Evolutionary conservation across 352 stramenopile genomes (phyloP).

Genomic region (Phytophthora podocarpi): DNA sequence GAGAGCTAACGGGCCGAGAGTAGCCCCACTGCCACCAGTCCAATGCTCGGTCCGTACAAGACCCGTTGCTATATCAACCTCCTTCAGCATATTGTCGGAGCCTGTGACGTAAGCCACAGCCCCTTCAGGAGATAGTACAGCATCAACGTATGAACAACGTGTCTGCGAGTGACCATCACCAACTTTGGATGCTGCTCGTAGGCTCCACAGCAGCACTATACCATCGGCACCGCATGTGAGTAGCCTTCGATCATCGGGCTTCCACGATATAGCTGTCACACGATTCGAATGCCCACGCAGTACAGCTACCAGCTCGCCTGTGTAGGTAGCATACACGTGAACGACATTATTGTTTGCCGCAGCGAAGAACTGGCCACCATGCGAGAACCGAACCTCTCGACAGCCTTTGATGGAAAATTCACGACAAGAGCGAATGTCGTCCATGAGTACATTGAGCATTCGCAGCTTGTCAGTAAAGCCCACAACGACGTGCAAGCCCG

Average conservation of each 20-base stretch:
- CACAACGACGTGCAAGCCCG: conserved; percentile 87
- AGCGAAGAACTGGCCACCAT: conserved; percentile 92
- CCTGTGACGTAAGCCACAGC: conserved; percentile 89
- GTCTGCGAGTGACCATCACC: conserved; percentile 81
- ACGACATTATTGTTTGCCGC: conserved; percentile 90
- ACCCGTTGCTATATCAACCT: conserved; percentile 84
- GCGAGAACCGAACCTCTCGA: conserved; percentile 90
- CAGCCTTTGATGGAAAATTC: conserved; percentile 94
- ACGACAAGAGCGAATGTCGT: conserved; percentile 91
- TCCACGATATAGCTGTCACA: conserved; percentile 82
- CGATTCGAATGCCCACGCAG: conserved; percentile 84
- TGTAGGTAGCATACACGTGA: conserved; percentile 86
- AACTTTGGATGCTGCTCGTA: conserved; percentile 74
- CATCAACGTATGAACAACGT: conserved; percentile 74
- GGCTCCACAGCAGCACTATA: conserved; percentile 78
- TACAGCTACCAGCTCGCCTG: conserved; percentile 68
- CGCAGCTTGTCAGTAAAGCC: conserved; percentile 94
- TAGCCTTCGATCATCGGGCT: conserved; percentile 76
- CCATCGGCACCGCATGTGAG: conserved; percentile 80
- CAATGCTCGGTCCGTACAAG: conserved; percentile 63
- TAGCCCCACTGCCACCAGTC: conserved; percentile 34
- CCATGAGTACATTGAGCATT: conserved; percentile 95
- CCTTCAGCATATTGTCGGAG: conserved; percentile 90
- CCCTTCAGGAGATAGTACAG: conserved; percentile 59
- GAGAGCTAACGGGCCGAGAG: conserved; percentile 82